A percentile compares a stretch with the other conserved stretches of the same genome.
Evolutionary conservation across 2,329 filamentous ascomycete genomes (phyloP).

Genomic region (Coleophoma crateriformis): DNA sequence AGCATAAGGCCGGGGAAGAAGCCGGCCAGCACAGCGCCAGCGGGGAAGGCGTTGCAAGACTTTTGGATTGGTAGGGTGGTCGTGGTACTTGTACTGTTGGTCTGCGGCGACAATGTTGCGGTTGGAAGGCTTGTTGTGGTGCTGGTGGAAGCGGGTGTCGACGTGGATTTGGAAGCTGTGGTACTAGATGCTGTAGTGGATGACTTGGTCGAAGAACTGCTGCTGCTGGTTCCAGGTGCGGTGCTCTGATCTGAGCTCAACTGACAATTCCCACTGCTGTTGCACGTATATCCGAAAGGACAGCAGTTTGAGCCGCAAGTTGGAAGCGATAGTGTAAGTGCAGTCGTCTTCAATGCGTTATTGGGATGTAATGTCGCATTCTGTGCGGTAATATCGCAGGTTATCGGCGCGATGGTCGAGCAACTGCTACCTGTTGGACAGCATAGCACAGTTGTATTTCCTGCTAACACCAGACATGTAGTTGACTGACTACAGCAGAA

Average conservation of each 20-base stretch:
- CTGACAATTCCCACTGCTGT: conserved; percentile 37
- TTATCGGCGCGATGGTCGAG: conserved; percentile 54
- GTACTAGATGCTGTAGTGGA: neutral
- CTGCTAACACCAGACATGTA: conserved; percentile 56
- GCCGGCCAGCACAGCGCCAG: conserved; percentile 17
- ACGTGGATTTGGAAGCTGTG: conserved; percentile 16
- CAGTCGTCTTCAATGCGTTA: conserved; percentile 61
- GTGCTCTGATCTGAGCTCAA: conserved; percentile 44
- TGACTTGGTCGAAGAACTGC: neutral
- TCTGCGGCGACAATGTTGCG: conserved; percentile 18
- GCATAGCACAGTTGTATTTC: conserved; percentile 63
- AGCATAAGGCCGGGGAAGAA: conserved; percentile 39
- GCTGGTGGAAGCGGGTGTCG: conserved; percentile 15
- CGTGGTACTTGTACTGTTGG: conserved; percentile 9
- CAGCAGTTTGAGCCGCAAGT: conserved; percentile 60
- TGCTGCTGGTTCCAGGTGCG: conserved; percentile 26
- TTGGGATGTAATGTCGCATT: conserved; percentile 50
- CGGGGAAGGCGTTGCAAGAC: conserved; percentile 19
- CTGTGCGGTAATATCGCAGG: conserved; percentile 57
- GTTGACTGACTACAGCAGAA: conserved; percentile 59
- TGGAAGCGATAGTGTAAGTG: conserved; percentile 48
- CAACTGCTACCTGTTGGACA: conserved; percentile 58
- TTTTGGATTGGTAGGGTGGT: neutral
- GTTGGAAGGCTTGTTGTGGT: conserved; percentile 12
- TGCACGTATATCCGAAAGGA: conserved; percentile 65